A percentile compares a stretch with the other conserved stretches of the same genome.
These are phyloP conservation scores for Penicillium paneum DNA, from an alignment of 2,329 filamentous ascomycete genomes.

Conservation along the genomic window DNA sequence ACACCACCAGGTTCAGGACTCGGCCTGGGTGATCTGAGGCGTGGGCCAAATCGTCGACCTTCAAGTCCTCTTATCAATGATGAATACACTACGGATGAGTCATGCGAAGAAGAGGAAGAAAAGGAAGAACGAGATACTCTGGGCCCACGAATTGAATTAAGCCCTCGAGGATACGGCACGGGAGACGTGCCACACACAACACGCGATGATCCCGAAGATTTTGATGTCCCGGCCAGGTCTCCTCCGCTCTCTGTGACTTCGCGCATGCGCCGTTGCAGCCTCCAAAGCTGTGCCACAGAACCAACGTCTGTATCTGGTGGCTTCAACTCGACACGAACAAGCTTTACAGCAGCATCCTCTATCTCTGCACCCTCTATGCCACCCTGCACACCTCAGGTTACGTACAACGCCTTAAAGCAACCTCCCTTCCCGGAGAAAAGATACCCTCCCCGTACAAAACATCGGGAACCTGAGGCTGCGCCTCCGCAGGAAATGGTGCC, in stretches of 20 bases:
- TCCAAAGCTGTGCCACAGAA: constrained; percentile 32
- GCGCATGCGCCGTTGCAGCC: constrained; percentile 36
- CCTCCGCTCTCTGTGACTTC: constrained; percentile 38
- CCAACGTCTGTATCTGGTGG: constrained; percentile 27
- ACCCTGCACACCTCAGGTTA: constrained; percentile 26
- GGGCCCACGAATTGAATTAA: constrained; percentile 2
- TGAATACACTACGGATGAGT: constrained; percentile 16
- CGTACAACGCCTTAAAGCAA: constrained; percentile 8
- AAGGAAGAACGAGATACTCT: constrained; percentile 18
- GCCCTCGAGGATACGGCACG: constrained; percentile 5
- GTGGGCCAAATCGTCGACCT: neutral
- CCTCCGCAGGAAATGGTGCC: constrained; percentile 34
- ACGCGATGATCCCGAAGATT: constrained; percentile 18
- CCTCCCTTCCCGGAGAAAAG: constrained; percentile 20
- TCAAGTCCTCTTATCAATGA: neutral
- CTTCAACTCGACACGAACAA: constrained; percentile 33
- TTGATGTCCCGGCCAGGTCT: constrained; percentile 30
- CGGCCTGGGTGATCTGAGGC: constrained; percentile 10
- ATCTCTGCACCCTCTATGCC: constrained; percentile 27
- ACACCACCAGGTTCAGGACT: constrained; percentile 8
- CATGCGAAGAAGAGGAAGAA: constrained; percentile 27
- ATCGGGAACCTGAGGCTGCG: constrained; percentile 20
- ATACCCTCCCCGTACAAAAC: constrained; percentile 15
- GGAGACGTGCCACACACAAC: constrained; percentile 5
- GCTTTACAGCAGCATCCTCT: constrained; percentile 30